Evolutionary conservation across 805 yeast species (phyloP), one percentile per base, ranked within the genome.

Genomic region (Osmozyma mogii): DNA sequence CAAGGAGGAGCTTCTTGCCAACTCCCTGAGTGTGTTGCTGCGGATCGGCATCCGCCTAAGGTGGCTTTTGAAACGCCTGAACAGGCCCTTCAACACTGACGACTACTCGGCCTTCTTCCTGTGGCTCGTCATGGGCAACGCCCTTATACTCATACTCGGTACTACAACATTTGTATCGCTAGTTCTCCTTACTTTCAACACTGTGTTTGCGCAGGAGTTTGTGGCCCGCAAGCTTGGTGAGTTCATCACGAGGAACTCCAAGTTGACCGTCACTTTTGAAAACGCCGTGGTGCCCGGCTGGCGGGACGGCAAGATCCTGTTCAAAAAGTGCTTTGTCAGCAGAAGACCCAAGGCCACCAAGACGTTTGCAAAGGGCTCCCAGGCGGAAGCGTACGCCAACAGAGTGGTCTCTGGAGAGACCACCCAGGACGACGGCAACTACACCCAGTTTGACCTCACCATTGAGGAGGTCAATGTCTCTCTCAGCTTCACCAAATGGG

Each of bases 201-300:
- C 95, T 1, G 80, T 85, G 8, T 78, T 84, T 46, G 94, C 95
- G 9, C 89, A 89, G 50, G 96, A 89, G 46, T 71, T 77, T 30
- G 78, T 89, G 17, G 96, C 96, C 1, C 65, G 78, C 27, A 67
- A 71, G 42, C 64, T 88, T 17, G 97, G 97, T 7, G 83, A 83
- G 45, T 58, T 83, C 34, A 71, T 92, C 32, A 88, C 97, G 5
- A 72, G 72, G 37, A 92, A 87, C 47, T 76, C 94, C 2, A 82
- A 84, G 7, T 57, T 88, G 38, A 74, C 80, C 0, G 95, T 92
- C 6, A 77, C 84, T 0, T 92, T 92, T 47, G 97, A 89, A 50
- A 79, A 75, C 50, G 98, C 97, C 1, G 83, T 89, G 34, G 94
- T 87, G 5, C 96, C 96, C 0, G 85, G 84, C 32, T 88, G 96